These are phyloP conservation scores for Vitis vinifera DNA, from an alignment of 164 flowering plant species.

Conservation along the genomic window ASM3070453v1 NC_081818.1:14265501-14266000, in stretches of 20 bases:
- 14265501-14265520: constrained; percentile 56
- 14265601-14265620: constrained; percentile 24
- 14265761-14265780: too few relatives aligned
- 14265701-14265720: constrained; percentile 20
- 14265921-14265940: too few relatives aligned
- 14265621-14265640: constrained; percentile 52
- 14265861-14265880: constrained; percentile 37
- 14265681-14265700: constrained; percentile 57
- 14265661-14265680: constrained; percentile 49
- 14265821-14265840: constrained; percentile 55
- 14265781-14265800: too few relatives aligned
- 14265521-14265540: constrained; percentile 29
- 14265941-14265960: too few relatives aligned
- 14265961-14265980: too few relatives aligned
- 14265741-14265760: too few relatives aligned
- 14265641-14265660: constrained; percentile 57
- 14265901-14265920: too few relatives aligned
- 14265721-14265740: too few relatives aligned
- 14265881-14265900: constrained; percentile 8
- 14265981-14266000: too few relatives aligned
- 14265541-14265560: constrained; percentile 3
- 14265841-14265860: constrained; percentile 41
- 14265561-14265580: not conserved
- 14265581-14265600: constrained; percentile 1
- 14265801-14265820: too few relatives aligned